A percentile compares a stretch with the other conserved stretches of the same genome.
Conservation (phyloP, 164 flowering plant genomes). For the Umbellularia californica region DNA sequence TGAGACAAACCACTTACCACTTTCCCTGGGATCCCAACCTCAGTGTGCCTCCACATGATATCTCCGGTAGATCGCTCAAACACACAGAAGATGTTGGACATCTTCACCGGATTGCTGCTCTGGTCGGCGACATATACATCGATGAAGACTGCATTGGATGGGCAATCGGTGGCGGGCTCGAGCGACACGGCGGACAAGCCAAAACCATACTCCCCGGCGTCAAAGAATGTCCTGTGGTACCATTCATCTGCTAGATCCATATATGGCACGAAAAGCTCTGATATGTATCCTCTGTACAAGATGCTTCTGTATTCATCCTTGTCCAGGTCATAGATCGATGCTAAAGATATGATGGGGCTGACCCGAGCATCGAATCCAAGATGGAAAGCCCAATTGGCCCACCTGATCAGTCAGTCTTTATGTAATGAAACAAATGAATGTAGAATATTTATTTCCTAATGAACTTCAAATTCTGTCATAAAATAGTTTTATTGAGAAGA, state of each 20-base stretch:
- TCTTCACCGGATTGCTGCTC: conserved; percentile 28
- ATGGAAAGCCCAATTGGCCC: conserved; percentile 59
- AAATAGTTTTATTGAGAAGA: too few species aligned
- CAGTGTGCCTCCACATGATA: conserved; percentile 55
- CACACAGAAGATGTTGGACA: conserved; percentile 34
- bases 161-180: conserved; percentile 39
- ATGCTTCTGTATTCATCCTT: conserved; percentile 27
- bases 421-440: neutral
- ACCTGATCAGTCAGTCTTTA: conserved; percentile 21
- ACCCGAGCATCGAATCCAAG: conserved; percentile 40
- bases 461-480: too few species aligned
- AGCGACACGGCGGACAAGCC: conserved; percentile 41
- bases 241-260: conserved; percentile 49
- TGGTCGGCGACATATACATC: conserved; percentile 28
- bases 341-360: conserved; percentile 43
- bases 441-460: too few species aligned
- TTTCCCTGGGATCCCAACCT: conserved; percentile 29
- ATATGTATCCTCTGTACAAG: conserved; percentile 40
- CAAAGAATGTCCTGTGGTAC: conserved; percentile 43
- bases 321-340: conserved; percentile 40
- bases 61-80: conserved; percentile 49
- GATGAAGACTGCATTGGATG: conserved; percentile 34
- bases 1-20: conserved; percentile 25
- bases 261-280: conserved; percentile 57
- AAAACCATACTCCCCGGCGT: conserved; percentile 49